Evolutionary conservation across 164 flowering plant species (phyloP), one percentile per base, ranked within the genome.

Genomic region (Aristolochia californica): DNA sequence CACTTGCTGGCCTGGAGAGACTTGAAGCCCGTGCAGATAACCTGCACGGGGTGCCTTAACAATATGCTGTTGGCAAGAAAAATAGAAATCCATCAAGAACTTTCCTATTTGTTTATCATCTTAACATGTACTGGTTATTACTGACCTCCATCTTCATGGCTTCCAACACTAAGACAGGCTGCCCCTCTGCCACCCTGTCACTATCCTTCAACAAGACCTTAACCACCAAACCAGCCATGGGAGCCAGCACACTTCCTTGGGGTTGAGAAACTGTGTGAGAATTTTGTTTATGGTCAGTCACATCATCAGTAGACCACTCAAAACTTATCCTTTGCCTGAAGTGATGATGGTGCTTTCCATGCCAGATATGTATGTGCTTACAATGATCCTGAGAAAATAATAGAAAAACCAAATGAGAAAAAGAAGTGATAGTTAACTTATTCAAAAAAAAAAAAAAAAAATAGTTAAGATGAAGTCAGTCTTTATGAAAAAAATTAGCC

Each of bases 91-190:
- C 28, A 22, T 52, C 12, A 67, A 34, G 22, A 51, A 21, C 43
- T 44, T n/a, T 66, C 3, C 14, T 56, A 21, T 48, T 21, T 22
- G 23, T 50, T 21, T 10, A 8, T 24, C 20, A 17, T 22, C 25
- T 50, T 21, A 50, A 8, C 13, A 7, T 45, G 12, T 12, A 34
- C 9, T 2, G 40, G 10, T 34, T n/a, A 55, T n/a, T 12, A 67
- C 80, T 62, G 18, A 88, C 98, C 98, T 93, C 97, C 98, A 93
- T 93, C 74, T 93, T 93, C 98, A 93, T 93, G 52, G 97, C 98
- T 77, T 93, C 98, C 53, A 93, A 68, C 27, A 89, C 97, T 66
- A 93, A 53, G 53, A 88, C 49, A 57, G 94, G 87, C 52, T 85
- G 95, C 25, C 86, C 95, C 55, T 76, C 81, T 67, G 68, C 81